phyloP scores from a whole-genome alignment of 225 moss, liverwort and hornwort species.

The Bryum argenteum region DNA sequence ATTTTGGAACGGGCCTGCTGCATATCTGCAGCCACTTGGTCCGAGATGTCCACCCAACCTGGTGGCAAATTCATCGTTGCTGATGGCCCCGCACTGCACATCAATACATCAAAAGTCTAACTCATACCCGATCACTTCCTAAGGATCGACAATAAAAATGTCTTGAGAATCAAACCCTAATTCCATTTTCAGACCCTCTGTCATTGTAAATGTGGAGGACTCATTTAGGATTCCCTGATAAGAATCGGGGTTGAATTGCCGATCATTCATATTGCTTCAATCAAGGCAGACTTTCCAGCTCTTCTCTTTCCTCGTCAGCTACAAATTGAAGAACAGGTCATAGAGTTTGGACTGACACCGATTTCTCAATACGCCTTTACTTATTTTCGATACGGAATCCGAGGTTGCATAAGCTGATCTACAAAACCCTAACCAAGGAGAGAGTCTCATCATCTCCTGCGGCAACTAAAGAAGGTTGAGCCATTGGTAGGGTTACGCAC shows the following conservation, averaged over 20 bases:
- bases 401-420: conserved; percentile 28
- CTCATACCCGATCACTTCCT: neutral
- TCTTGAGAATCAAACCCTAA: conserved; percentile 26
- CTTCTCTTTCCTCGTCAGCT: conserved; percentile 17
- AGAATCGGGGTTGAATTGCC: neutral
- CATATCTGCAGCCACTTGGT: conserved; percentile 94
- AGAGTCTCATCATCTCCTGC: neutral
- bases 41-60: conserved; percentile 98
- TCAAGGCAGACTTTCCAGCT: conserved; percentile 22
- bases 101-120: conserved; percentile 9
- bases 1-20: conserved; percentile 77
- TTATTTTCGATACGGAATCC: conserved; percentile 8
- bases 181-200: neutral
- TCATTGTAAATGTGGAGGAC: neutral
- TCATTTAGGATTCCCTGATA: neutral
- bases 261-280: neutral
- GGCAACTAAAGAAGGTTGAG: neutral
- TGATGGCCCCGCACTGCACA: conserved; percentile 89
- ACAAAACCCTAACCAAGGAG: conserved; percentile 43
- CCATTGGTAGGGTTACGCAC: conserved; percentile 28
- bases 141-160: conserved; percentile 7
- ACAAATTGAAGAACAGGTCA: conserved; percentile 4
- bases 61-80: conserved; percentile 86
- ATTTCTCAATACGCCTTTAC: conserved; percentile 7
- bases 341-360: conserved; percentile 3